Evolutionary conservation across 176 grass and related monocot species (phyloP).

Genomic region (Oropetium thomaeum): DNA sequence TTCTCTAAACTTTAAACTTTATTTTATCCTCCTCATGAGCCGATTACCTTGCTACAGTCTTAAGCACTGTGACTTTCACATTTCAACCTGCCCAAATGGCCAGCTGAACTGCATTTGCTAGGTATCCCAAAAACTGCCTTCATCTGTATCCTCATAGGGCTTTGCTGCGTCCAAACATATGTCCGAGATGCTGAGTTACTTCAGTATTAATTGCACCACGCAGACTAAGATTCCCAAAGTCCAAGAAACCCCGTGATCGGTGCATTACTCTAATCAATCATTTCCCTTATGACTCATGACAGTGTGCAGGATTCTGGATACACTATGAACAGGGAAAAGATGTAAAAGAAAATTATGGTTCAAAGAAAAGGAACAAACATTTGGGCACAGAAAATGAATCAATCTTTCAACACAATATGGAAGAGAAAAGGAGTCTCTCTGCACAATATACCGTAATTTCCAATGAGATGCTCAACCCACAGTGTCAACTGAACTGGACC

Average conservation of each 20-base stretch:
- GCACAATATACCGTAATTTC: not conserved
- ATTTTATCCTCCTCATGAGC: not conserved
- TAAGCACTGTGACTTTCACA: not conserved
- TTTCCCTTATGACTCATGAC: not conserved
- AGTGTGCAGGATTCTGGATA: not conserved
- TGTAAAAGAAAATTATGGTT: not conserved
- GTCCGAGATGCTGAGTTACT: not conserved
- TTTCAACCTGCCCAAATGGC: not conserved
- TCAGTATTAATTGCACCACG: not conserved
- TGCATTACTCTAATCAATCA: not conserved
- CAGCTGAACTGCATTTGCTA: not conserved
- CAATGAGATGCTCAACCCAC: constrained; percentile 11
- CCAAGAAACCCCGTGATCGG: not conserved
- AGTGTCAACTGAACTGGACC: not conserved
- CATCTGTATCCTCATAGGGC: not conserved
- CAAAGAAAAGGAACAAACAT: constrained; percentile 14
- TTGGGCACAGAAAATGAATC: not conserved
- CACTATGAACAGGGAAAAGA: not conserved
- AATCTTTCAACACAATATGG: not conserved
- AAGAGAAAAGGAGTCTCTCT: not conserved
- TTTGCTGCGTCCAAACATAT: not conserved
- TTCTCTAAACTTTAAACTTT: not conserved
- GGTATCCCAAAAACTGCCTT: not conserved
- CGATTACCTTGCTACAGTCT: not conserved
- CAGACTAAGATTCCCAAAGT: not conserved